These are phyloP conservation scores for Cyclotella sp. DNA, from an alignment of 108 stramenopile species.

Conservation along the genomic window DNA sequence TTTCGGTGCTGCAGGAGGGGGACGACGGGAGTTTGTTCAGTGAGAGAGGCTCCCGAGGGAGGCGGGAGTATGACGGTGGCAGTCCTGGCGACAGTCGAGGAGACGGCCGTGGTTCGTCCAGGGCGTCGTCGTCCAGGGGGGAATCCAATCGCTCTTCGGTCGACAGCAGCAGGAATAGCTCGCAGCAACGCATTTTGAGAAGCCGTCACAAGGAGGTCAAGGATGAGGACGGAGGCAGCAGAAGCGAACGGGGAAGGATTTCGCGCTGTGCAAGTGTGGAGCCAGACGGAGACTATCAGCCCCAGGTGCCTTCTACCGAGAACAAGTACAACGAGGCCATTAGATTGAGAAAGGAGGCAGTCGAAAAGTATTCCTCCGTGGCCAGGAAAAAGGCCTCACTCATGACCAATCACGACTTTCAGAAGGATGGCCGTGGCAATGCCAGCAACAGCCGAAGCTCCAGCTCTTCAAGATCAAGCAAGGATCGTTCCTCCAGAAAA, in stretches of 20 bases:
- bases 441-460: neutral
- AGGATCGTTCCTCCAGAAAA: neutral
- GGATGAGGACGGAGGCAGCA: too few relatives aligned
- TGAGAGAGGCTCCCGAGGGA: too few relatives aligned
- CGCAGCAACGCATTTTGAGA: too few relatives aligned
- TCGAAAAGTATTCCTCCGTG: constrained; percentile 14
- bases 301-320: neutral
- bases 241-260: too few relatives aligned
- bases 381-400: constrained; percentile 17
- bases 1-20: neutral
- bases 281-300: constrained; percentile 13
- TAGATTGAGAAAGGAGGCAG: constrained; percentile 4
- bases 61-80: too few relatives aligned
- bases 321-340: constrained; percentile 2
- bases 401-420: constrained; percentile 23
- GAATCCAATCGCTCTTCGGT: too few relatives aligned
- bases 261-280: neutral
- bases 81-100: too few relatives aligned
- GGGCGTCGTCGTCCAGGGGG: too few relatives aligned
- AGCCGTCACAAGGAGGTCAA: too few relatives aligned
- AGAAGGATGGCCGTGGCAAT: neutral
- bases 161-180: too few relatives aligned
- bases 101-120: too few relatives aligned
- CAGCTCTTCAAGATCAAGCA: neutral
- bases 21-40: constrained; percentile 6